A percentile compares a stretch with the other conserved stretches of the same genome.
These are phyloP conservation scores for Globisporangium emineosum DNA, from an alignment of 352 stramenopile genomes.

Conservation along the genomic window DNA sequence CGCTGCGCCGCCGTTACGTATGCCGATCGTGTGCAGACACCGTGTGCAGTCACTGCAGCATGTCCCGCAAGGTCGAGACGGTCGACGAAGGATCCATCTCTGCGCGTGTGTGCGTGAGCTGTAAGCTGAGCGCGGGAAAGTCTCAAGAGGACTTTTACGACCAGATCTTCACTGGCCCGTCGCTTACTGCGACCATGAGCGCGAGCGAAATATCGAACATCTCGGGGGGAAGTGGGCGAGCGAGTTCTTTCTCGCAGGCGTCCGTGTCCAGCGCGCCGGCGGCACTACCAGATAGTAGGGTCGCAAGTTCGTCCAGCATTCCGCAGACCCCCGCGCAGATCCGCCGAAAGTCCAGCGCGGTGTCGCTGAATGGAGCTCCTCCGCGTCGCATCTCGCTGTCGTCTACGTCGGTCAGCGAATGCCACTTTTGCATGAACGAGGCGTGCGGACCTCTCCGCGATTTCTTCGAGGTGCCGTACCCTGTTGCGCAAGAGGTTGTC, in stretches of 20 bases:
- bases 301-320: constrained; percentile 27
- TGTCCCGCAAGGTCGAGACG: constrained; percentile 50
- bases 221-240: constrained; percentile 34
- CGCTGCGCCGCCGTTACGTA: constrained; percentile 69
- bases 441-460: constrained; percentile 60
- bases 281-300: constrained; percentile 29
- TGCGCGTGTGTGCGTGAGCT: constrained; percentile 77
- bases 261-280: constrained; percentile 32
- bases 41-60: constrained; percentile 79
- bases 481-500: constrained; percentile 56
- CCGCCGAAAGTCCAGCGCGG: constrained; percentile 59
- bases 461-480: constrained; percentile 70
- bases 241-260: constrained; percentile 47
- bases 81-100: constrained; percentile 51
- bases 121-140: constrained; percentile 71
- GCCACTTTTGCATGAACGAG: constrained; percentile 65
- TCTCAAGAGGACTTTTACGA: constrained; percentile 80
- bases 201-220: constrained; percentile 17
- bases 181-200: constrained; percentile 18
- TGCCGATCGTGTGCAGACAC: constrained; percentile 70
- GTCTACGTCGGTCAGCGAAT: constrained; percentile 27
- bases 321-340: constrained; percentile 21
- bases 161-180: constrained; percentile 64
- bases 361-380: constrained; percentile 29
- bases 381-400: constrained; percentile 19